Conservation (phyloP, 345 rosid species). For the Salix arbutifolia region DNA sequence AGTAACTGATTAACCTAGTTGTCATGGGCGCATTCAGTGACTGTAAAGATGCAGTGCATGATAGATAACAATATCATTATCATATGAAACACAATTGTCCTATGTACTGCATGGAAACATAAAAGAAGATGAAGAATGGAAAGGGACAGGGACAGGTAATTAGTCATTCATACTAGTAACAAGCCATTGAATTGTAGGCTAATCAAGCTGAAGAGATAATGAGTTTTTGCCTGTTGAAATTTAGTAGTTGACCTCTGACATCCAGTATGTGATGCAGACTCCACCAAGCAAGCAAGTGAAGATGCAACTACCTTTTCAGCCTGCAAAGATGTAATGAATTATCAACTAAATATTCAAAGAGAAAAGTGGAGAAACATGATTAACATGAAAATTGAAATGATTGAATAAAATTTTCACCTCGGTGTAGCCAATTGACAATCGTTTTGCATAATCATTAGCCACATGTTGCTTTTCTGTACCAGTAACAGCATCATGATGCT, state of each 20-base stretch:
- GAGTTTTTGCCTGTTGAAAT: slow-evolving; percentile 68
- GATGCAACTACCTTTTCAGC: slow-evolving; percentile 78
- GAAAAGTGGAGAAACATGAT: slow-evolving; percentile 1
- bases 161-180: not conserved
- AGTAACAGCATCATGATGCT: slow-evolving; percentile 93
- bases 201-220: slow-evolving; percentile 4
- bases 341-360: not conserved
- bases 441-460: slow-evolving; percentile 85
- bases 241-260: slow-evolving; percentile 34
- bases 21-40: not conserved
- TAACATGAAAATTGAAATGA: slow-evolving; percentile 4
- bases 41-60: not conserved
- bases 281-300: slow-evolving; percentile 68
- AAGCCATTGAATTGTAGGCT: slow-evolving; percentile 2
- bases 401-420: slow-evolving; percentile 52
- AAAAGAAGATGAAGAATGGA: not conserved
- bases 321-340: slow-evolving; percentile 34
- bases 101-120: not conserved
- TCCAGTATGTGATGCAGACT: slow-evolving; percentile 31
- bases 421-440: slow-evolving; percentile 73
- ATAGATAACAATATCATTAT: not conserved
- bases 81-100: not conserved
- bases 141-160: not conserved
- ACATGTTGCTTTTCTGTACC: slow-evolving; percentile 95
- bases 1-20: not conserved